Conservation (phyloP, 495 filamentous ascomycete species). For the Penicillium cinerascens region DNA sequence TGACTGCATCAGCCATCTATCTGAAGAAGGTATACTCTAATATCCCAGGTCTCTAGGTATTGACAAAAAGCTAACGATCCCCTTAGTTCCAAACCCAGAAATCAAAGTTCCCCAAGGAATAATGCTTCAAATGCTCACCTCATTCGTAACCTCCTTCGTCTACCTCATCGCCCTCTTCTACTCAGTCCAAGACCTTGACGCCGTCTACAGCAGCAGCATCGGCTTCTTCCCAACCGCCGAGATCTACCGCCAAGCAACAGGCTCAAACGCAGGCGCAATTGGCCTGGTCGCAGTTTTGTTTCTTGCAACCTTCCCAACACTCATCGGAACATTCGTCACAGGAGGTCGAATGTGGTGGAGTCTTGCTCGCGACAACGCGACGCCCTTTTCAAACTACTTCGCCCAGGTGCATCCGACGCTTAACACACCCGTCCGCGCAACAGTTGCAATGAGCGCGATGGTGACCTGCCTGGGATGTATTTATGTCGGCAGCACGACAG, state of each 20-base stretch:
- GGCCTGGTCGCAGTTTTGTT: constrained; percentile 56
- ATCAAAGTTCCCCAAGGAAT: constrained; percentile 43
- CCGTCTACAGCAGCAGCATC: constrained; percentile 47
- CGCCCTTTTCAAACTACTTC: constrained; percentile 34
- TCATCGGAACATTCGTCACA: constrained; percentile 63
- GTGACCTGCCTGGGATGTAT: constrained; percentile 66
- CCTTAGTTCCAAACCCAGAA: constrained; percentile 23
- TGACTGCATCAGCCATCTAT: constrained; percentile 66
- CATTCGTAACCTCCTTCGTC: constrained; percentile 49
- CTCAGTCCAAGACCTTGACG: constrained; percentile 59
- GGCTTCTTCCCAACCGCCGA: constrained; percentile 66
- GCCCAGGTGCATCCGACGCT: constrained; percentile 36
- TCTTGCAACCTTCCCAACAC: constrained; percentile 54
- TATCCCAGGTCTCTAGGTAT: not conserved
- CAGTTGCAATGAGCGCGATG: constrained; percentile 53
- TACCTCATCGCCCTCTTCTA: constrained; percentile 50
- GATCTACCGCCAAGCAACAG: constrained; percentile 73
- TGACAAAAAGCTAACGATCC: not conserved
- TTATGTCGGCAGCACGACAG: constrained; percentile 63
- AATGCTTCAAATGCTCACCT: constrained; percentile 53
- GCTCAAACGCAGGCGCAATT: constrained; percentile 50
- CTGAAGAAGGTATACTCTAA: constrained; percentile 54
- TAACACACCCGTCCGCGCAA: constrained; percentile 60
- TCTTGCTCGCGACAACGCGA: constrained; percentile 64
- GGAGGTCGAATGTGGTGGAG: constrained; percentile 74